These are phyloP conservation scores for Metschnikowia bowlesiae DNA, from an alignment of 805 yeast genomes.

Conservation along the genomic window DNA sequence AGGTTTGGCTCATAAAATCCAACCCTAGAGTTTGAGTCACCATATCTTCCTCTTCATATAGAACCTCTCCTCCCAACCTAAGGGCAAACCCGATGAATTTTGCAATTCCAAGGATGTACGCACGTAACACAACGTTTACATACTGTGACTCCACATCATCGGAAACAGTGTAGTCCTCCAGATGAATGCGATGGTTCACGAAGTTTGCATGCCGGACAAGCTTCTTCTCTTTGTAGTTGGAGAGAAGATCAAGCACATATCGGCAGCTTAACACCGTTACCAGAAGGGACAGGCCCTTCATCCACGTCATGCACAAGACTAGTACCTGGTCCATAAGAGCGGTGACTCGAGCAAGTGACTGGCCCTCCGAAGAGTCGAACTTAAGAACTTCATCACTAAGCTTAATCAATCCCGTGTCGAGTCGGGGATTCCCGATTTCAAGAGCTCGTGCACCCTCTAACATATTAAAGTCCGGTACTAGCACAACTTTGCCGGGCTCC, in stretches of 20 bases:
- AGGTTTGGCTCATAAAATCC: conserved; percentile 26
- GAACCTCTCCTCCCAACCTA: conserved; percentile 50
- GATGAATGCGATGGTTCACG: conserved; percentile 9
- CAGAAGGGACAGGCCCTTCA: conserved; percentile 67
- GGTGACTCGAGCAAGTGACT: conserved; percentile 38
- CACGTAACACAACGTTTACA: conserved; percentile 48
- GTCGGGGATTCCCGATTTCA: conserved; percentile 64
- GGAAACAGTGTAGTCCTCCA: background rate
- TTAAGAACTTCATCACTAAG: conserved; percentile 40
- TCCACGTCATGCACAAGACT: conserved; percentile 64
- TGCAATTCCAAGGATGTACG: conserved; percentile 49
- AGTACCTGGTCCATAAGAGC: conserved; percentile 53
- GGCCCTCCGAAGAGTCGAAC: conserved; percentile 42
- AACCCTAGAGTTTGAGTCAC: conserved; percentile 59
- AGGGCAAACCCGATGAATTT: conserved; percentile 49
- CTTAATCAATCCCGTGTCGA: conserved; percentile 74
- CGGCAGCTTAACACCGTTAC: conserved; percentile 74
- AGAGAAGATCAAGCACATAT: conserved; percentile 59
- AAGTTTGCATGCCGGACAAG: conserved; percentile 10
- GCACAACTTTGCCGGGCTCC: conserved; percentile 48
- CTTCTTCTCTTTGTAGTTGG: conserved; percentile 26
- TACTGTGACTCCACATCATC: conserved; percentile 17
- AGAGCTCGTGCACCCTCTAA: conserved; percentile 85
- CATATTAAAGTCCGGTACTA: conserved; percentile 57
- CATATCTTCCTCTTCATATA: conserved; percentile 73